phyloP scores from a whole-genome alignment of 768 basidiomycete species.

The Harrya chromipes region DNA sequence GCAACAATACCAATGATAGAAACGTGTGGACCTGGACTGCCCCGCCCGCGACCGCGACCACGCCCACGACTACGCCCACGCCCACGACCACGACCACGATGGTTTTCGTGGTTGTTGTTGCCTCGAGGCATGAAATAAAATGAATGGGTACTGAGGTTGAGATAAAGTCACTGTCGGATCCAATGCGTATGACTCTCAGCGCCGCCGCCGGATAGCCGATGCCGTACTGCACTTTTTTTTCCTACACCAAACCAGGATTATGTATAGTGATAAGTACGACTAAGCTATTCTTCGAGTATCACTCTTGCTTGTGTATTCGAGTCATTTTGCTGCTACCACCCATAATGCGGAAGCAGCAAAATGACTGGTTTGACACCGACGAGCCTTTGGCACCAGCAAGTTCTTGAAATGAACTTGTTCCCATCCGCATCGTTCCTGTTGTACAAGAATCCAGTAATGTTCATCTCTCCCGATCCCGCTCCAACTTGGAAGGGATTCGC shows the following conservation, averaged over 20 bases:
- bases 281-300: too few relatives aligned
- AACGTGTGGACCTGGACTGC: slow-evolving; percentile 2
- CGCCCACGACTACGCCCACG: slow-evolving; percentile 11
- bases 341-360: too few relatives aligned
- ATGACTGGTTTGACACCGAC: background rate
- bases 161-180: too few relatives aligned
- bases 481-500: too few relatives aligned
- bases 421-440: too few relatives aligned
- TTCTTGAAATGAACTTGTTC: too few relatives aligned
- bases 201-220: background rate
- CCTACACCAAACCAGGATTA: background rate
- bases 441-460: too few relatives aligned
- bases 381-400: slow-evolving; percentile 4
- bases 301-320: too few relatives aligned
- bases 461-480: too few relatives aligned
- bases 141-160: background rate
- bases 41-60: slow-evolving; percentile 20
- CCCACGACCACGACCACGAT: slow-evolving; percentile 29
- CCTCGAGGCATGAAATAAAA: slow-evolving; percentile 19
- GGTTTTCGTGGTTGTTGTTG: slow-evolving; percentile 15
- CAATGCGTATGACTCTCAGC: background rate
- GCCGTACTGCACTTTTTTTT: background rate
- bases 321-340: too few relatives aligned
- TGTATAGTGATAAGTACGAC: background rate
- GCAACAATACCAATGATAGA: background rate